phyloP scores from a whole-genome alignment of 2,329 filamentous ascomycete genomes.

The Alternaria sp. region DNA sequence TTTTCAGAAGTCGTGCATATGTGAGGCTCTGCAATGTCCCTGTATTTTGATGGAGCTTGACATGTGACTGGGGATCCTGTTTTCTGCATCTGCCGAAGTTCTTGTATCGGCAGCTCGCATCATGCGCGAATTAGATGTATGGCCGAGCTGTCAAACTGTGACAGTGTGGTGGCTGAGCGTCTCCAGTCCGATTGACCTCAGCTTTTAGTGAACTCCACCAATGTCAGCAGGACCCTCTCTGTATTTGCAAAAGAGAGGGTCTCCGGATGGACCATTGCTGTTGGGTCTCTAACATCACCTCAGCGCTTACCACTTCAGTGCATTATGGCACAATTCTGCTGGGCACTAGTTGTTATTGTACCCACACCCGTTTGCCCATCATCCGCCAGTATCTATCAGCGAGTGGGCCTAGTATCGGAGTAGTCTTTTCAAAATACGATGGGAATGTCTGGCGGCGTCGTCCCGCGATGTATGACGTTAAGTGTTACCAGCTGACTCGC shows the following conservation, averaged over 20 bases:
- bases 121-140: constrained; percentile 6
- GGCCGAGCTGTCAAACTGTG: constrained; percentile 9
- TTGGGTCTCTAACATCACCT: constrained; percentile 21
- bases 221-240: constrained; percentile 6
- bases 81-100: constrained; percentile 10
- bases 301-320: constrained; percentile 14
- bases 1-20: constrained; percentile 7
- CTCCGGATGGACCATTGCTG: constrained; percentile 19
- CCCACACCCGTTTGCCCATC: constrained; percentile 27
- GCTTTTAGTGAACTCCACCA: constrained; percentile 14
- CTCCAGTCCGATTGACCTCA: constrained; percentile 11
- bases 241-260: constrained; percentile 12
- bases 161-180: constrained; percentile 12
- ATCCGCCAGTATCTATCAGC: constrained; percentile 14
- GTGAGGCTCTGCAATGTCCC: constrained; percentile 19
- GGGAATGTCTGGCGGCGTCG: background rate
- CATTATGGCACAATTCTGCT: constrained; percentile 23
- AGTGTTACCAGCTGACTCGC: constrained; percentile 12
- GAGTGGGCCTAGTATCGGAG: background rate
- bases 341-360: constrained; percentile 20
- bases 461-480: constrained; percentile 1
- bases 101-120: constrained; percentile 20
- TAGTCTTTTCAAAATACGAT: background rate
- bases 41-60: constrained; percentile 6
- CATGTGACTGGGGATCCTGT: constrained; percentile 13